Conservation (phyloP, 208 protist genomes). For the Angomonas deanei region DNA sequence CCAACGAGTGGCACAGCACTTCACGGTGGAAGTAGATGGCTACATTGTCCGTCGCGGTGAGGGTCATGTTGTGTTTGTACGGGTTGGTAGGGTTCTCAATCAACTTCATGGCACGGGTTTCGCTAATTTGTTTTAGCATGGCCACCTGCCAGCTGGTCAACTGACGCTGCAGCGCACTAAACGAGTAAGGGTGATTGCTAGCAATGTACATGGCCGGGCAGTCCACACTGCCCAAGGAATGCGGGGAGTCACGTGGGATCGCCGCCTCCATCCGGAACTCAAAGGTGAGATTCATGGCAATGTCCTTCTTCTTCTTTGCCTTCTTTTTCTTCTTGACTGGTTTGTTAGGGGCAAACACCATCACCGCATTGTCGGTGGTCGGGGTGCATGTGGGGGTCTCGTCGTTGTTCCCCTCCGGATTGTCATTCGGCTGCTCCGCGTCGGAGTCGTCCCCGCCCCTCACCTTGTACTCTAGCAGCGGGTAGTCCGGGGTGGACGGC, state of each 20-base stretch:
- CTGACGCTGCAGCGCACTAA: conserved; percentile 60
- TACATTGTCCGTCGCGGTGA: neutral
- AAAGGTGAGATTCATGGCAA: conserved; percentile 82
- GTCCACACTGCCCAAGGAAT: conserved; percentile 44
- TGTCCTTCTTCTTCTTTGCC: conserved; percentile 44
- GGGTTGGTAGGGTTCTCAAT: neutral
- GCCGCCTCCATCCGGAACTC: conserved; percentile 67
- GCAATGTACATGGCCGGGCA: conserved; percentile 80
- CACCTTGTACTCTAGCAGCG: conserved; percentile 49
- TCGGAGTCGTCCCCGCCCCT: conserved; percentile 27
- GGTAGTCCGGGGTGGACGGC: conserved; percentile 77
- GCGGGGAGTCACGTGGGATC: conserved; percentile 27
- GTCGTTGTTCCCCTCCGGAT: conserved; percentile 10
- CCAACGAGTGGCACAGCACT: conserved; percentile 76
- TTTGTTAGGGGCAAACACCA: conserved; percentile 12
- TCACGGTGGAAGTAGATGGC: conserved; percentile 84
- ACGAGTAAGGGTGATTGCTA: conserved; percentile 91
- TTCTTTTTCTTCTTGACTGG: conserved; percentile 27
- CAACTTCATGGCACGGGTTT: neutral
- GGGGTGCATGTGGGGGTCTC: conserved; percentile 16
- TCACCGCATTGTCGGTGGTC: conserved; percentile 10
- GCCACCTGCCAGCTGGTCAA: conserved; percentile 49
- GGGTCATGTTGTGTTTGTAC: neutral
- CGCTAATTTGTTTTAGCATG: conserved; percentile 1
- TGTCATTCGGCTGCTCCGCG: conserved; percentile 8